Evolutionary conservation across 331 rosid species (phyloP).

Genomic region (Arachis monticola): DNA sequence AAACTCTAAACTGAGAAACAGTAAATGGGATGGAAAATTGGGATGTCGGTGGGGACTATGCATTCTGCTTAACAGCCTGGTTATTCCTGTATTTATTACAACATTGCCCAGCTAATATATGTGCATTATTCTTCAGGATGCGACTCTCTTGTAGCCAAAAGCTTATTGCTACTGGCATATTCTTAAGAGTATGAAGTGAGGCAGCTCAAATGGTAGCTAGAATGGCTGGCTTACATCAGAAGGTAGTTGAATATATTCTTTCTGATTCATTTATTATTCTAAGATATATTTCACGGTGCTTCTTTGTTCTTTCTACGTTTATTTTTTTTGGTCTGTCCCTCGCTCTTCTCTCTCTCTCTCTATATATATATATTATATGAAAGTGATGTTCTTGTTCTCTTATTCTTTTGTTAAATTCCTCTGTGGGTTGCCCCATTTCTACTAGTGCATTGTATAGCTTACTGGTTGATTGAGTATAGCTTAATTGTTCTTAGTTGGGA

Average conservation of each 20-base stretch:
- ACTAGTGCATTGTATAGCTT: conserved; percentile 49
- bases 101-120: conserved; percentile 44
- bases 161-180: conserved; percentile 37
- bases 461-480: conserved; percentile 43
- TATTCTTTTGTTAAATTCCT: conserved; percentile 50
- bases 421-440: conserved; percentile 39
- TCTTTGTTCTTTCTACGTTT: conserved; percentile 30
- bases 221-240: conserved; percentile 43
- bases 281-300: conserved; percentile 34
- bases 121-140: conserved; percentile 31
- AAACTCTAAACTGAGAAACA: conserved; percentile 66
- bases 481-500: conserved; percentile 32
- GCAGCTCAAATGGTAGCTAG: conserved; percentile 35
- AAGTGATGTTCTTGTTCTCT: conserved; percentile 21
- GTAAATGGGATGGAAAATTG: conserved; percentile 36
- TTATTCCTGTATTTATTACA: conserved; percentile 51
- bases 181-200: conserved; percentile 39
- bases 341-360: neutral
- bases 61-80: conserved; percentile 38
- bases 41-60: conserved; percentile 30
- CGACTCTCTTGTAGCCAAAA: conserved; percentile 39
- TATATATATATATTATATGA: conserved; percentile 30
- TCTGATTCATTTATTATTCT: conserved; percentile 52
- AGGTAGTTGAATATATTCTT: conserved; percentile 59
- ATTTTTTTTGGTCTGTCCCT: neutral